Conservation (phyloP, 1,139 yeast species). For the Geotrichum macrosporum region DNA sequence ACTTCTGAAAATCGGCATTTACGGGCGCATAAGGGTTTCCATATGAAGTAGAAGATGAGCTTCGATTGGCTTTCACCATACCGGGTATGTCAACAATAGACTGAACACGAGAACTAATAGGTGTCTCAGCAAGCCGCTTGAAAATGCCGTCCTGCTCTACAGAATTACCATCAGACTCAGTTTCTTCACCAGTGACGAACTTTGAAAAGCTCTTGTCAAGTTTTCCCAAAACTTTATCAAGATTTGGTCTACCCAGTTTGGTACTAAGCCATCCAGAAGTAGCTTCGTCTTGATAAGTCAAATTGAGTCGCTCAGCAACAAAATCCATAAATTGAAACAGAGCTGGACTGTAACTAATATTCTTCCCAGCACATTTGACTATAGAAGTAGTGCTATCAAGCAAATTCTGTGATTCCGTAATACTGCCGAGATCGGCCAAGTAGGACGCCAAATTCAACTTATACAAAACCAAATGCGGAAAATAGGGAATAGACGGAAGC, state of each 20-base stretch:
- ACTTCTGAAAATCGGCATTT: slow-evolving; percentile 3
- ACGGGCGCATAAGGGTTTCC: slow-evolving; percentile 15
- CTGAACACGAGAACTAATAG: slow-evolving; percentile 23
- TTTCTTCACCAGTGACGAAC: slow-evolving; percentile 86
- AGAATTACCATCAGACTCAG: slow-evolving; percentile 31
- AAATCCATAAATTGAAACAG: slow-evolving; percentile 42
- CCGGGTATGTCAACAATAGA: slow-evolving; percentile 14
- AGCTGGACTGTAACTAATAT: slow-evolving; percentile 41
- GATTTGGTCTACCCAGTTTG: slow-evolving; percentile 66
- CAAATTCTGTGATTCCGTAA: slow-evolving; percentile 55
- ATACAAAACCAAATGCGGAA: slow-evolving; percentile 52
- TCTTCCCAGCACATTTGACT: slow-evolving; percentile 45
- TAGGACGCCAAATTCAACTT: slow-evolving; percentile 60
- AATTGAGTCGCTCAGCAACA: slow-evolving; percentile 26
- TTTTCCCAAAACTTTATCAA: slow-evolving; percentile 85
- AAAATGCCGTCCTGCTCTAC: slow-evolving; percentile 51
- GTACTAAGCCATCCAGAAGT: slow-evolving; percentile 58
- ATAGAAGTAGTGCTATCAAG: slow-evolving; percentile 49
- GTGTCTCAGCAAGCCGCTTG: slow-evolving; percentile 50
- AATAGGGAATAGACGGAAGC: slow-evolving; percentile 35
- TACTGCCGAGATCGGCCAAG: slow-evolving; percentile 59
- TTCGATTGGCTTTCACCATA: not conserved
- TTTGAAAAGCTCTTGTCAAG: slow-evolving; percentile 73
- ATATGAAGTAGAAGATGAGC: not conserved
- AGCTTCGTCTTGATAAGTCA: slow-evolving; percentile 39